Conservation (phyloP, 2,329 filamentous ascomycete species). For the Apiospora phragmitis region DNA sequence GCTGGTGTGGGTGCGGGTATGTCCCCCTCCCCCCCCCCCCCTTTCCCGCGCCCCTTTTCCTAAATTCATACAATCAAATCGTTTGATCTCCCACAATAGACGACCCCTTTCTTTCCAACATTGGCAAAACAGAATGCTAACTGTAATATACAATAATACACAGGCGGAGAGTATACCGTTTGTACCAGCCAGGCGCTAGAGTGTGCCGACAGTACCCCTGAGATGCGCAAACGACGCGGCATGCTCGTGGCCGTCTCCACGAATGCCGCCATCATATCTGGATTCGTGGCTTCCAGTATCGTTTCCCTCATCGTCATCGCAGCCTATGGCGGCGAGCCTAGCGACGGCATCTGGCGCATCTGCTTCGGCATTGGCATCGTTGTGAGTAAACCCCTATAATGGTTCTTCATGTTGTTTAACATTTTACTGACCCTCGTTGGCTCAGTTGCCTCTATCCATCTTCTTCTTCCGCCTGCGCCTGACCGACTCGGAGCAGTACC, state of each 20-base stretch:
- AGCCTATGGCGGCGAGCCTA: constrained; percentile 33
- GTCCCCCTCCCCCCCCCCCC: no score
- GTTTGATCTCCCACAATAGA: not conserved
- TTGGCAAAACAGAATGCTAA: not conserved
- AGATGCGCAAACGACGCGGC: constrained; percentile 27
- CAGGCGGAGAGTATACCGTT: constrained; percentile 30
- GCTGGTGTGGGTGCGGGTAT: constrained; percentile 46
- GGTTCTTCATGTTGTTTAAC: not conserved
- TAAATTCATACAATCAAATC: no score
- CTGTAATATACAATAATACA: not conserved
- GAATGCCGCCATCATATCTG: constrained; percentile 41
- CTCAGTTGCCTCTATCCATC: constrained; percentile 46
- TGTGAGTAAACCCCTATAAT: constrained; percentile 22
- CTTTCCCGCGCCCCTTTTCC: no score
- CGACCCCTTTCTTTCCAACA: constrained; percentile 2
- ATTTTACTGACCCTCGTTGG: not conserved
- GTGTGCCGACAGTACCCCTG: constrained; percentile 28
- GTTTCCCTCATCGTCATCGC: constrained; percentile 48
- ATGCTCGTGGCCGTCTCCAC: constrained; percentile 38
- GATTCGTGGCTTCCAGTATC: constrained; percentile 42
- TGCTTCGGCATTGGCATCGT: constrained; percentile 50
- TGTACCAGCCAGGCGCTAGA: constrained; percentile 30
- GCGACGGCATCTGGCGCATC: constrained; percentile 47
- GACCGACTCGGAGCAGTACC: constrained; percentile 52
- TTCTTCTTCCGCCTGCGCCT: constrained; percentile 58